Base-by-base conservation (phyloP, 331 rosid genomes). In the Telfairia occidentalis region DNA sequence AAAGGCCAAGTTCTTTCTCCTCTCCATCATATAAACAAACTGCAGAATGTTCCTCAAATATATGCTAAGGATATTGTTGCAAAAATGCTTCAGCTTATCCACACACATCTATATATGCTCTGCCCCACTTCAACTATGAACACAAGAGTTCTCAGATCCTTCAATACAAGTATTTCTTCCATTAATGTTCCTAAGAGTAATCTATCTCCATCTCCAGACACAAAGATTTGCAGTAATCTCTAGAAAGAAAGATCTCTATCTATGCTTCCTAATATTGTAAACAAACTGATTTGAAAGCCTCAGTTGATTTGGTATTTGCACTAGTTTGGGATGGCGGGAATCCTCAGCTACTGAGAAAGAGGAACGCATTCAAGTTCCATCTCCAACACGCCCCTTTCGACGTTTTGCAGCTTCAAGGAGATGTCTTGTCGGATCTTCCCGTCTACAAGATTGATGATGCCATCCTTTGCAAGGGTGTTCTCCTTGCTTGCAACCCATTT, bases 281-380 rank as follows among this genome's bases (percentile, higher is more conserved):
- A 19, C 48, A 53, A 50, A 49, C 11, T 72, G 77, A 19, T 32
- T 50, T 54, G 64, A 30, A 11, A 10, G 32, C 12, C 50, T 21
- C 37, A 28, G 26, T 8, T 54, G 23, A 16, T 43, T 15, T 61
- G 2, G 57, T 26, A 57, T 58, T 75, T 7, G 49, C 50, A 26
- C 29, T 16, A 15, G 52, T 46, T 76, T 61, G 30, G 43, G 19
- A 5, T 50, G 28, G 34, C 34, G 10, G 1, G 11, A n/a, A 21
- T 23, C 52, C 34, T 65, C 35, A 23, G 59, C 43, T 91, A 94
- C 55, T 94, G 97, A 77, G 89, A 88, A 12, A 94, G 97, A 85
- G 98, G 96, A 81, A 94, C 87, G 78, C 98, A 94, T 78, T 90
- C 96, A 55, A 94, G 92, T 77, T 88, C 92, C 78, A 91, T 85